Evolutionary conservation across 352 stramenopile species (phyloP), one percentile per base, ranked within the genome.

Genomic region (Hyaloperonospora brassicae): DNA sequence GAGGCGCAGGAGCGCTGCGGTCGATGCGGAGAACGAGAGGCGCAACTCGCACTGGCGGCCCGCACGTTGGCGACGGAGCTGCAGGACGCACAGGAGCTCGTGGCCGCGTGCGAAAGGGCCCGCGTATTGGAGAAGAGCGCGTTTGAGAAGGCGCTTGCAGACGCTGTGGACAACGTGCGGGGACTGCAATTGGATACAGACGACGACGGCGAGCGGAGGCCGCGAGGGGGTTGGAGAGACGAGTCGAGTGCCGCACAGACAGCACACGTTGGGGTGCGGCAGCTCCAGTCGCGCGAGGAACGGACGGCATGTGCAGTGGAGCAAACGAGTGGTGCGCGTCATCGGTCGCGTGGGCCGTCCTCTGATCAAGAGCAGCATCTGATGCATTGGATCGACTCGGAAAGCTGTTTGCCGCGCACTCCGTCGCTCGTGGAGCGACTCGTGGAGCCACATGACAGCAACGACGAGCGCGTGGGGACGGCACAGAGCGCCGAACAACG

Each of bases 401-500:
- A 31, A 31, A 31, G 27, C 27, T 31, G 7, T 31, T 31, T 31
- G 27, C 7, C 7, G 27, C 27, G 7, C 3, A 31, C 3, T 31
- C 27, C 3, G 27, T 31, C 7, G 27, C 27, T 8, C 27, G 27
- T 31, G 27, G 3, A 31, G 3, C 27, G 27, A 31, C 27, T n/a
- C n/a, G n/a, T n/a, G n/a, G n/a, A n/a, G 7, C 7, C 17, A 21
- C 30, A 57, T 35, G 36, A 44, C 5, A 50, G 53, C 31, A 47
- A 48, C n/a, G 6, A 46, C 24, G 56, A 50, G 17, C 8, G 52
- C 3, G n/a, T 24, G 7, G 22, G 57, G 7, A 9, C 8, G 23
- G 51, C 6, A 12, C 17, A 64, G 44, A 12, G 27, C 49, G 34
- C 38, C 45, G 40, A 30, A 23, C 40, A 66, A 25, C 39, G 55